These are phyloP conservation scores for Zhuliangozyma parablackwelliae DNA, from an alignment of 1,139 yeast species.

Conservation along the genomic window DNA sequence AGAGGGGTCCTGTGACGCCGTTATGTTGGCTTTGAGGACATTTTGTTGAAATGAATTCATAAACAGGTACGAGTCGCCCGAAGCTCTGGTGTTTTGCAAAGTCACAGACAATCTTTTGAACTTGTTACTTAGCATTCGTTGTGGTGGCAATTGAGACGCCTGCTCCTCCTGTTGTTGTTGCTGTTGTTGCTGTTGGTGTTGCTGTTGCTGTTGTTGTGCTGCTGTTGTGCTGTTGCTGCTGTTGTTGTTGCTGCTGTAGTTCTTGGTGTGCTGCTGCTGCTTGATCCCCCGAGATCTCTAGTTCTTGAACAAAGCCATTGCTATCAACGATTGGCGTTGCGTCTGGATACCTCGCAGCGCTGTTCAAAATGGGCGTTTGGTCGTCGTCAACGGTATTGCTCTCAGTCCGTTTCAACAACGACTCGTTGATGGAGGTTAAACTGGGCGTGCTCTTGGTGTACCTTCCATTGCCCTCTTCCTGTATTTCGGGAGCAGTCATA, in stretches of 20 bases:
- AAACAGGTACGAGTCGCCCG: slow-evolving; percentile 40
- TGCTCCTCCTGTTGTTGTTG: no score
- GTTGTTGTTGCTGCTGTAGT: no score
- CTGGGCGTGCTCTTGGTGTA: slow-evolving; percentile 15
- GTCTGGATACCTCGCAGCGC: slow-evolving; percentile 15
- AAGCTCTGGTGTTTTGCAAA: slow-evolving; percentile 30
- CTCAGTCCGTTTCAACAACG: slow-evolving; percentile 7
- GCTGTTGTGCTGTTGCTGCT: not conserved
- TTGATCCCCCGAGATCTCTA: not conserved
- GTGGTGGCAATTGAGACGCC: slow-evolving; percentile 21
- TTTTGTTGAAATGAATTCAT: slow-evolving; percentile 42
- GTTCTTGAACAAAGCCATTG: slow-evolving; percentile 6
- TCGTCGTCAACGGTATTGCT: slow-evolving; percentile 19
- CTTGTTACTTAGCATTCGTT: slow-evolving; percentile 31
- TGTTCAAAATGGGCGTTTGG: slow-evolving; percentile 25
- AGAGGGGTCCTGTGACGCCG: slow-evolving; percentile 1
- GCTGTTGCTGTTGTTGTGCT: not conserved
- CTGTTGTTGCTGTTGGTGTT: no score
- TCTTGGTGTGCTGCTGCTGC: not conserved
- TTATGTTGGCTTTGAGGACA: slow-evolving; percentile 14
- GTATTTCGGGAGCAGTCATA: slow-evolving; percentile 19
- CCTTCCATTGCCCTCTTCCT: not conserved
- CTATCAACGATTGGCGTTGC: slow-evolving; percentile 26
- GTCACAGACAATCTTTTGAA: slow-evolving; percentile 40
- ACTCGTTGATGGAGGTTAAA: slow-evolving; percentile 31